Conservation (phyloP, 495 filamentous ascomycete genomes). For the Hypoxylon fuscum region DNA sequence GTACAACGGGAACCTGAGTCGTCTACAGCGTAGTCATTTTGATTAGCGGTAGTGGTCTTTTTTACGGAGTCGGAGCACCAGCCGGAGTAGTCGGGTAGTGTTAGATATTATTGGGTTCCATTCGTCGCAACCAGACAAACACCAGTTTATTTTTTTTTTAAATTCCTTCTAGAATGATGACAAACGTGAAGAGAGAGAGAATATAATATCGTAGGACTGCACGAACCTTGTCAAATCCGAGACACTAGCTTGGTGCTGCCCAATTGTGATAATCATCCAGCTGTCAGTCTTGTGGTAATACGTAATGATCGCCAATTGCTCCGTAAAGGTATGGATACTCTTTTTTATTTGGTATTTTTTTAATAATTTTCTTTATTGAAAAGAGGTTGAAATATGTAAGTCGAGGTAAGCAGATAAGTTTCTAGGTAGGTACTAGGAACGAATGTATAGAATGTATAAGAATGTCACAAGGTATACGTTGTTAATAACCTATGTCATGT, state of each 20-base stretch:
- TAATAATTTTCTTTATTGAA: too few species aligned
- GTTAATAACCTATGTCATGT: too few species aligned
- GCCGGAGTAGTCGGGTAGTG: constrained; percentile 27
- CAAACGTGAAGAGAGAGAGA: constrained; percentile 3
- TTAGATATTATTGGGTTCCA: constrained; percentile 6
- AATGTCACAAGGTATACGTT: too few species aligned
- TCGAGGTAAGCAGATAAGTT: background rate
- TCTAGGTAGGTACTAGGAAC: constrained; percentile 5
- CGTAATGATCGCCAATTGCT: constrained; percentile 9
- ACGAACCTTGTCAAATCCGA: constrained; percentile 41
- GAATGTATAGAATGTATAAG: constrained; percentile 4
- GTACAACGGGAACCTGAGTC: constrained; percentile 30
- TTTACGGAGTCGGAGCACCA: constrained; percentile 31
- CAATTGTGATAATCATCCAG: constrained; percentile 39
- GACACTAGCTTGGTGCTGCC: constrained; percentile 37
- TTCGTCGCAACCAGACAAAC: constrained; percentile 9
- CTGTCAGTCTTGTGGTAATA: constrained; percentile 5
- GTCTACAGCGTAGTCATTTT: constrained; percentile 25
- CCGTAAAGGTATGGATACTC: constrained; percentile 4
- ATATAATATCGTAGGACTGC: constrained; percentile 41
- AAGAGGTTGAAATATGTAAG: too few species aligned
- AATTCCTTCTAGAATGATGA: too few species aligned
- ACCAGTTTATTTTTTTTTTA: too few species aligned
- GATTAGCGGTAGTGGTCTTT: constrained; percentile 27
- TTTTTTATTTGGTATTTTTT: too few species aligned